Conservation (phyloP, 2,329 filamentous ascomycete species). For the Sporothrix dimorphospora region DNA sequence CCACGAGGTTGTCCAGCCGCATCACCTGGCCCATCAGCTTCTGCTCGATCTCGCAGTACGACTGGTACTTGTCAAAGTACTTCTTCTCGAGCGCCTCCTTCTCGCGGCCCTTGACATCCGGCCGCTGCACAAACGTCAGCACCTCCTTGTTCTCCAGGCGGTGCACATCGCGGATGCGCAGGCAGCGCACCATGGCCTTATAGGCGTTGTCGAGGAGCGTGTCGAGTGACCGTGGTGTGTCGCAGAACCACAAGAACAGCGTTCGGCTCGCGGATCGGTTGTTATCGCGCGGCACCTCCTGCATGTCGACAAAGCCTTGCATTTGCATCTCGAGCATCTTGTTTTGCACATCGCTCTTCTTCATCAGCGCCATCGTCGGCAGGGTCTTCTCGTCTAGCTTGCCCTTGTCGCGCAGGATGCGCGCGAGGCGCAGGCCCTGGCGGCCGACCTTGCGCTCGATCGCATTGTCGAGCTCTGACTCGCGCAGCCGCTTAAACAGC, state of each 20-base stretch:
- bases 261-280: conserved; percentile 80
- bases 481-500: conserved; percentile 70
- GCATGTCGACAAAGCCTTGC: conserved; percentile 83
- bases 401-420: conserved; percentile 82
- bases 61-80: conserved; percentile 67
- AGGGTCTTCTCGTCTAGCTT: conserved; percentile 95
- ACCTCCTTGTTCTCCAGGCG: conserved; percentile 71
- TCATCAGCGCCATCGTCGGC: conserved; percentile 78
- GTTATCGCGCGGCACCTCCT: conserved; percentile 90
- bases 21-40: conserved; percentile 78
- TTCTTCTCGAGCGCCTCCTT: conserved; percentile 75
- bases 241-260: conserved; percentile 91
- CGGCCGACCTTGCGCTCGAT: conserved; percentile 77
- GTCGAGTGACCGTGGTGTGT: conserved; percentile 70
- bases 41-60: conserved; percentile 66
- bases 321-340: conserved; percentile 86
- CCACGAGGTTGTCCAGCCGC: conserved; percentile 82
- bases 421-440: conserved; percentile 77
- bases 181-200: conserved; percentile 82
- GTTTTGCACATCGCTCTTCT: conserved; percentile 80
- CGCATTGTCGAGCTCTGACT: conserved; percentile 78
- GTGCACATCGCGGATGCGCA: conserved; percentile 80
- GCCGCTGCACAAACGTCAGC: conserved; percentile 79
- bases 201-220: conserved; percentile 80
- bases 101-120: conserved; percentile 82